Conservation (phyloP, 2,329 filamentous ascomycete genomes). For the Periglandula ipomoeae region DNA sequence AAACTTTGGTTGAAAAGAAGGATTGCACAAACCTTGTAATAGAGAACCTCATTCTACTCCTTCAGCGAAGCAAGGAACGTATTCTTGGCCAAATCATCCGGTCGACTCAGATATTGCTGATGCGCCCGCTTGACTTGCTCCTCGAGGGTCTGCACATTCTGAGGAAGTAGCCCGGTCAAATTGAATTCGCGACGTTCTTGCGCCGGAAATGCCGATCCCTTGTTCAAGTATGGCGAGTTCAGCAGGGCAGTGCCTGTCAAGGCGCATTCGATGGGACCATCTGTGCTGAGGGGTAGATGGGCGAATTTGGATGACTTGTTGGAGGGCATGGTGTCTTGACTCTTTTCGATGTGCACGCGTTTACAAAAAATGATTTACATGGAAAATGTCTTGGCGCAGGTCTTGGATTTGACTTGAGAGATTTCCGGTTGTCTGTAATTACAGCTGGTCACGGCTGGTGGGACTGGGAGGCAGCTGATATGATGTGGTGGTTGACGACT, state of each 20-base stretch:
- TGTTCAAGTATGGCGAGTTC: constrained; percentile 51
- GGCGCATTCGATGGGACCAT: constrained; percentile 26
- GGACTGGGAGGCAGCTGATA: background rate
- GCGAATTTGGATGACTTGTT: constrained; percentile 17
- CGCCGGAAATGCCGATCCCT: constrained; percentile 67
- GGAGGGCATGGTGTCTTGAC: background rate
- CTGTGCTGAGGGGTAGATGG: constrained; percentile 25
- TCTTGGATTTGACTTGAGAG: no score
- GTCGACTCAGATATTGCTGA: constrained; percentile 59
- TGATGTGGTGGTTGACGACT: background rate
- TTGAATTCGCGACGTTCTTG: constrained; percentile 62
- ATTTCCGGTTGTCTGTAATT: no score
- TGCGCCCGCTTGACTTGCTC: constrained; percentile 72
- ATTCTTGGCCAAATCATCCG: constrained; percentile 68
- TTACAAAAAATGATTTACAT: no score
- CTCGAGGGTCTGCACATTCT: constrained; percentile 63
- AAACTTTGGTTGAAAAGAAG: no score
- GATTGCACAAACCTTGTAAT: constrained; percentile 50
- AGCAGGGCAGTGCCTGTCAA: constrained; percentile 25
- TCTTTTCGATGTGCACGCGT: no score
- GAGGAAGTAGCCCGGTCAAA: constrained; percentile 64
- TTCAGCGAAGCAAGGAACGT: constrained; percentile 81
- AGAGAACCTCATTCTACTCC: constrained; percentile 77
- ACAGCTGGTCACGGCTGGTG: background rate
- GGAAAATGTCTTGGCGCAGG: no score